Evolutionary conservation across 495 filamentous ascomycete species (phyloP), one percentile per base, ranked within the genome.

Genomic region (Aspergillus mulundensis): DNA sequence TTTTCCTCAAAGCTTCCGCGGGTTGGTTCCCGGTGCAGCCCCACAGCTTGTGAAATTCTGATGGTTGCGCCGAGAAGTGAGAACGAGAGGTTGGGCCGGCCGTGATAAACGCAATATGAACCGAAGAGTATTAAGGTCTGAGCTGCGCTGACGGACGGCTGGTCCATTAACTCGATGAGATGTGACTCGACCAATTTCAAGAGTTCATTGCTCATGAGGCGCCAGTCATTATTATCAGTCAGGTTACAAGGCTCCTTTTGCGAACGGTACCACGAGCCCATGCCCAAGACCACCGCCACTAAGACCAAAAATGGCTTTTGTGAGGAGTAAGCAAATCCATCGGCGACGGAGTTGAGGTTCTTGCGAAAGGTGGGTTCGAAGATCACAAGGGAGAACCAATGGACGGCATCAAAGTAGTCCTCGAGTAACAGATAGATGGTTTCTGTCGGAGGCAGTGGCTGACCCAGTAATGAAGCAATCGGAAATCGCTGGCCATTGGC

Each of bases 241-340:
- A 34, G 10, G 12, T 57, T 49, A 18, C 30, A 19, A 0, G 20
- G 39, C 16, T 36, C 50, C 24, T 58, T 34, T 34, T 66, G 61
- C n/a, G 66, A 64, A 47, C 62, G 59, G 42, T 72, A 72, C 70
- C 70, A 72, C 15, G 64, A 55, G 1, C 62, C 66, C 62, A 72
- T 65, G 23, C 54, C 64, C 7, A 72, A 58, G 46, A 72, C 60
- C 1, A 67, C 58, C 12, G 64, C 39, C 14, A 70, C 32, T 7
- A 72, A 47, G 0, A 70, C 5, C 8, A 72, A 58, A 48, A 69
- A 70, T 1, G 66, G 61, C 21, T 61, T 58, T 24, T 73, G 62
- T 0, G 59, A 64, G 11, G 62, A 61, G 23, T 57, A 45, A 5
- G 64, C 70, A 34, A 39, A 61, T 0, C 70, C 68, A 61, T 67